Evolutionary conservation across 768 basidiomycete genomes (phyloP).

Genomic region (Galerina sulciceps): DNA sequence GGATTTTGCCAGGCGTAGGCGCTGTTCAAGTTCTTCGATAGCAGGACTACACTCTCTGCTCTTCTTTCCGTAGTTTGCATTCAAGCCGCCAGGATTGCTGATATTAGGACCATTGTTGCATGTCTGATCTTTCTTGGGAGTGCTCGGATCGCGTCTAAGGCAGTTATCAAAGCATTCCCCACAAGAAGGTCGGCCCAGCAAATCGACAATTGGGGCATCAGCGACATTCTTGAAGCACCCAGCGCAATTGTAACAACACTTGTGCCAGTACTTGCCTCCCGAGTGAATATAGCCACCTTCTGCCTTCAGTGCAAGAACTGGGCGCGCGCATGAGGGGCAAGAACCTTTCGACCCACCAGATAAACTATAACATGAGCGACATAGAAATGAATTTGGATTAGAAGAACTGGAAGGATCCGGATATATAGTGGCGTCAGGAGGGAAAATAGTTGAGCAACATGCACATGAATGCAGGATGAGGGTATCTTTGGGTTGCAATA

Average conservation of each 20-base stretch:
- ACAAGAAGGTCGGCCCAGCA: slow-evolving; percentile 82
- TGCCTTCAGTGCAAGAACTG: slow-evolving; percentile 74
- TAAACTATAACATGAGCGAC: slow-evolving; percentile 69
- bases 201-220: slow-evolving; percentile 77
- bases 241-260: slow-evolving; percentile 76
- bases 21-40: slow-evolving; percentile 66
- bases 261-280: slow-evolving; percentile 78
- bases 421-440: slow-evolving; percentile 86
- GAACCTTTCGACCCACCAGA: slow-evolving; percentile 81
- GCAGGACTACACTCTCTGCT: slow-evolving; percentile 62
- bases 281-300: slow-evolving; percentile 83
- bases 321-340: slow-evolving; percentile 68
- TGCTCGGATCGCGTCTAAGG: slow-evolving; percentile 55
- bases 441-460: slow-evolving; percentile 65
- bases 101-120: slow-evolving; percentile 33
- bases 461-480: slow-evolving; percentile 73
- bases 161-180: slow-evolving; percentile 81
- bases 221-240: slow-evolving; percentile 77
- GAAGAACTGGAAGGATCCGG: slow-evolving; percentile 64
- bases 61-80: slow-evolving; percentile 36
- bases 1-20: slow-evolving; percentile 58
- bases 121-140: slow-evolving; percentile 42
- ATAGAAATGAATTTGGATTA: slow-evolving; percentile 64
- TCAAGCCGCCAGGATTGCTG: slow-evolving; percentile 51
- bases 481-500: slow-evolving; percentile 78